Evolutionary conservation across 495 filamentous ascomycete genomes (phyloP), one percentile per base, ranked within the genome.

Genomic region (Parathielavia hyrcaniae): DNA sequence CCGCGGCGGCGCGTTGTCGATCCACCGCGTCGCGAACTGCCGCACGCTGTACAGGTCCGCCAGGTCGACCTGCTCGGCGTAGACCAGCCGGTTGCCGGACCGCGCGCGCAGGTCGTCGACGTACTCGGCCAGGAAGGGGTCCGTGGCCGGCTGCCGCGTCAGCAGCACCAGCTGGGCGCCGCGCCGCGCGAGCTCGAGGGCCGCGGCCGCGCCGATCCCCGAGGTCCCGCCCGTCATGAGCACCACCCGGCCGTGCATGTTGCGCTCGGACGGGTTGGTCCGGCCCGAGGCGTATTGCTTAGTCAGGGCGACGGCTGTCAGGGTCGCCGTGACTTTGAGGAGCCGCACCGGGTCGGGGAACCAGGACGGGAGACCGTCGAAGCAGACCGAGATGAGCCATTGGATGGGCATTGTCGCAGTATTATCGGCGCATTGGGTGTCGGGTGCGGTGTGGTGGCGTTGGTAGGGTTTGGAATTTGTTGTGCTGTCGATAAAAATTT

Each of bases 21-120:
- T 87, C 90, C 95, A 99, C 74, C 91, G 91, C 3, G 93, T 99
- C n/a, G 93, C 93, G 67, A 99, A 99, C 57, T 84, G 77, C 23
- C 93, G 88, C 56, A 99, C 84, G 59, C 86, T 91, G 66, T 96
- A 82, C 17, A 97, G 76, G 13, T 87, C 91, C 26, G 86, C 73
- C 41, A 99, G 83, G 61, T 99, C 91, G 36, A 93, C 89, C 69
- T 95, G 87, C 70, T 99, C 93, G 55, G 95, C 91, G 64, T 91
- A 97, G 64, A 99, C 89, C 55, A 97, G 76, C 19, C 91, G 78
- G 76, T 97, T 99, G 12, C 81, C 79, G n/a, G 89, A 90, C 23
- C 79, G 75, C 16, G 77, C 76, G 46, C 93, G 88, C 7, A 99
- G 73, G 70, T 97, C 93, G 26, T 91, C 84, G 65, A 99, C 89